phyloP scores from a whole-genome alignment of 2,329 filamentous ascomycete species.

The Geosmithia flava region DNA sequence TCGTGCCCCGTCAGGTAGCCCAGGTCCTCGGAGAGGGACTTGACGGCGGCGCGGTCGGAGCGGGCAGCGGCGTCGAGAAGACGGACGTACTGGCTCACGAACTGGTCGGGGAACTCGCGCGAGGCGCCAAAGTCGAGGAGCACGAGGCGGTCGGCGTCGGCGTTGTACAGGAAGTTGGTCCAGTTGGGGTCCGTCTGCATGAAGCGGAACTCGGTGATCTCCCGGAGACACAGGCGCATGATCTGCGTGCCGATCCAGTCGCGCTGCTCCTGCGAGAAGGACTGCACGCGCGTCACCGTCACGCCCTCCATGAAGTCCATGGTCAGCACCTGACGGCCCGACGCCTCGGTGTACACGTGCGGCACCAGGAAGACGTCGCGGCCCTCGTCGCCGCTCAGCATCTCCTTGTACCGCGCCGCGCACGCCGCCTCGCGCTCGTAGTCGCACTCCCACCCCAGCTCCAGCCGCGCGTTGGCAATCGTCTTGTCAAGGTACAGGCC shows the following conservation, averaged over 20 bases:
- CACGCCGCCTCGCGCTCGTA: constrained; percentile 82
- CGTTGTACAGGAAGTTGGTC: constrained; percentile 96
- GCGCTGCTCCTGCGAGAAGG: constrained; percentile 68
- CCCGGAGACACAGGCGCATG: constrained; percentile 78
- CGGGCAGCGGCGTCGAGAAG: constrained; percentile 71
- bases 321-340: constrained; percentile 76
- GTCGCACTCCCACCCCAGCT: constrained; percentile 95
- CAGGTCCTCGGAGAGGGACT: constrained; percentile 58
- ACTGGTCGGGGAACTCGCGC: constrained; percentile 68
- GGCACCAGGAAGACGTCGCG: constrained; percentile 68
- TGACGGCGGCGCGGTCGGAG: constrained; percentile 51
- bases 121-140: constrained; percentile 93
- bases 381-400: constrained; percentile 57
- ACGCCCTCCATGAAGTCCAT: constrained; percentile 85
- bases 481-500: constrained; percentile 94
- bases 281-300: constrained; percentile 68
- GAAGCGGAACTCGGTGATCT: constrained; percentile 89
- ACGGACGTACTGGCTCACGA: constrained; percentile 68
- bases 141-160: constrained; percentile 59
- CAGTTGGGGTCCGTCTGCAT: constrained; percentile 99
- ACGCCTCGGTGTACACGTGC: constrained; percentile 64
- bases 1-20: constrained; percentile 92
- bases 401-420: constrained; percentile 59
- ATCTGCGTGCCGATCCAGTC: constrained; percentile 97
- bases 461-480: constrained; percentile 84